Conservation (phyloP, 768 basidiomycete genomes). For the Suillus lakei region DNA sequence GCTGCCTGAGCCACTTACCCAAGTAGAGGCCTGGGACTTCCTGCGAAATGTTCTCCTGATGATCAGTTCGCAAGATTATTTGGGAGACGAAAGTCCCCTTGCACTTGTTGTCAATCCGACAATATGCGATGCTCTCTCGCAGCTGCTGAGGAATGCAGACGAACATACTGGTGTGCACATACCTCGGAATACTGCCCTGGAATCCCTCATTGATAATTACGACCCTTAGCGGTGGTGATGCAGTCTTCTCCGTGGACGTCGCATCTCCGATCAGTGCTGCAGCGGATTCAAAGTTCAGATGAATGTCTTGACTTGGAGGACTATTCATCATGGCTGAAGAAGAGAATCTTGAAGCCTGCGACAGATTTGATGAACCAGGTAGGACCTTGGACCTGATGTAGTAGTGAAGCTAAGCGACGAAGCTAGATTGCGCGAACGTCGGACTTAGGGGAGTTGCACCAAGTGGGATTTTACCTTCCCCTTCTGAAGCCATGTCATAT, state of each 20-base stretch:
- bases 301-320: conserved; percentile 15
- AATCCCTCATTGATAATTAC: background rate
- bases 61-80: conserved; percentile 49
- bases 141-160: conserved; percentile 37
- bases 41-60: conserved; percentile 54
- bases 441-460: background rate
- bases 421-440: background rate
- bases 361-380: conserved; percentile 36
- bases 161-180: conserved; percentile 31
- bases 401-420: background rate
- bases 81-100: conserved; percentile 54
- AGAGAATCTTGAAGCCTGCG: conserved; percentile 33
- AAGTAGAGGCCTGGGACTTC: conserved; percentile 49
- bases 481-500: background rate
- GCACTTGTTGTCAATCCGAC: conserved; percentile 52
- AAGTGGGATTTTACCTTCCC: background rate
- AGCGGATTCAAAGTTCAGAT: conserved; percentile 25
- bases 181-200: background rate
- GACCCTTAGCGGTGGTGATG: background rate
- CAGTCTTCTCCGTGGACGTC: conserved; percentile 49
- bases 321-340: conserved; percentile 37
- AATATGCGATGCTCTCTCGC: conserved; percentile 54
- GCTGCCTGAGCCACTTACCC: conserved; percentile 40
- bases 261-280: conserved; percentile 47
- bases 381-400: background rate